Conservation (phyloP, 148 eudicot genomes). For the Pouteria glomerata region DNA sequence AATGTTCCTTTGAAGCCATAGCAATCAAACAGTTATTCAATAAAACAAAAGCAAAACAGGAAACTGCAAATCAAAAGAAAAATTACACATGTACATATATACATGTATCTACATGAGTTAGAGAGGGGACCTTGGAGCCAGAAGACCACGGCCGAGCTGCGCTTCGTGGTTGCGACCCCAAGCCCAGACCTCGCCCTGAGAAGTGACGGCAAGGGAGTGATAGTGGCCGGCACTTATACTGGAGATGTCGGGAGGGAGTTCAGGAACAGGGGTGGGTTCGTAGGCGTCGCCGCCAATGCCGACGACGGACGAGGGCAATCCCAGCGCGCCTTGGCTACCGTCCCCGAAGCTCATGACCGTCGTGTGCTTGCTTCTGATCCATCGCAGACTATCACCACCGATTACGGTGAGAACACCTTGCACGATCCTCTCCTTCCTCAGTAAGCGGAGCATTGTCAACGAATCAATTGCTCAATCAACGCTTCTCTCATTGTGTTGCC, state of each 20-base stretch:
- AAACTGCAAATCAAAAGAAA: background rate
- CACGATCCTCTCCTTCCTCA: background rate
- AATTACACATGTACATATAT: background rate
- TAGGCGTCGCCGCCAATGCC: constrained; percentile 76
- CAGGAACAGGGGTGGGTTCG: constrained; percentile 72
- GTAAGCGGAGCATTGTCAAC: constrained; percentile 1
- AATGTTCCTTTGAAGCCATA: no score
- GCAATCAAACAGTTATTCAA: background rate
- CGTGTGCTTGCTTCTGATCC: constrained; percentile 20
- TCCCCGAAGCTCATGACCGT: constrained; percentile 88
- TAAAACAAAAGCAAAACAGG: background rate
- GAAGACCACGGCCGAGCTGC: constrained; percentile 77
- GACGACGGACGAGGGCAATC: constrained; percentile 49
- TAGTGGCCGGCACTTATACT: constrained; percentile 76
- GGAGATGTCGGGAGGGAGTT: constrained; percentile 60
- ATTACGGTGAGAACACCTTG: background rate
- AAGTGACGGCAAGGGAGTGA: constrained; percentile 90
- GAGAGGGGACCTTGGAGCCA: constrained; percentile 54
- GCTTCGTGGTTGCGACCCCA: constrained; percentile 89
- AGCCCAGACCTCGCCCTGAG: constrained; percentile 78
- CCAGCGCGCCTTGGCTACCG: constrained; percentile 84
- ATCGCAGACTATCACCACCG: constrained; percentile 12
- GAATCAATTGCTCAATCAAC: background rate
- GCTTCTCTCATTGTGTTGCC: no score
- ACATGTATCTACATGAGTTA: background rate